phyloP scores from a whole-genome alignment of 371 early-diverging fungal genomes.

The Lichtheimia corymbifera region DNA sequence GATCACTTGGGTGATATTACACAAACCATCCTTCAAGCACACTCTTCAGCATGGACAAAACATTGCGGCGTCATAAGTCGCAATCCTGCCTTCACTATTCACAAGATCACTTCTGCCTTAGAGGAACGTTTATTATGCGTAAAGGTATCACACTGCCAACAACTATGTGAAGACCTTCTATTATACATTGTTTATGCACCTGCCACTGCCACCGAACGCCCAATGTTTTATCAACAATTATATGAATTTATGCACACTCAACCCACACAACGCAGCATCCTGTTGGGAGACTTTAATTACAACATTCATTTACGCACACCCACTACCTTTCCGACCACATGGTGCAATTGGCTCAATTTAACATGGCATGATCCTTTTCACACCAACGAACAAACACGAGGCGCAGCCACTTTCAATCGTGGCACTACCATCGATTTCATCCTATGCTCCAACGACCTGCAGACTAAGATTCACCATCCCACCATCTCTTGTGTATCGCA shows the following conservation, averaged over 20 bases:
- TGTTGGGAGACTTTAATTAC: constrained; percentile 14
- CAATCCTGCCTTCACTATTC: constrained; percentile 1
- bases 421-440: constrained; percentile 6
- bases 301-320: not conserved
- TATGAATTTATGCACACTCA: not conserved
- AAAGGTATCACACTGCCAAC: not conserved
- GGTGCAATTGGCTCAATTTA: not conserved
- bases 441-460: not conserved
- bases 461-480: not conserved
- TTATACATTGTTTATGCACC: constrained; percentile 8
- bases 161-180: constrained; percentile 4
- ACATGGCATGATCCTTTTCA: constrained; percentile 6
- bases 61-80: constrained; percentile 5
- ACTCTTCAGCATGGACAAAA: constrained; percentile 2
- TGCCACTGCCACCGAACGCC: not conserved
- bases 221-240: constrained; percentile 1
- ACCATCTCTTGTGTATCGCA: not conserved
- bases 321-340: not conserved
- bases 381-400: not conserved
- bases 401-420: not conserved
- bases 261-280: constrained; percentile 9
- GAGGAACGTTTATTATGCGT: constrained; percentile 11
- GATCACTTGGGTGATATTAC: not conserved
- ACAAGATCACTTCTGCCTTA: not conserved
- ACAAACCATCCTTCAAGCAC: not conserved